Evolutionary conservation across 2,329 filamentous ascomycete genomes (phyloP).

Genomic region (Fusarium chlamydosporum): DNA sequence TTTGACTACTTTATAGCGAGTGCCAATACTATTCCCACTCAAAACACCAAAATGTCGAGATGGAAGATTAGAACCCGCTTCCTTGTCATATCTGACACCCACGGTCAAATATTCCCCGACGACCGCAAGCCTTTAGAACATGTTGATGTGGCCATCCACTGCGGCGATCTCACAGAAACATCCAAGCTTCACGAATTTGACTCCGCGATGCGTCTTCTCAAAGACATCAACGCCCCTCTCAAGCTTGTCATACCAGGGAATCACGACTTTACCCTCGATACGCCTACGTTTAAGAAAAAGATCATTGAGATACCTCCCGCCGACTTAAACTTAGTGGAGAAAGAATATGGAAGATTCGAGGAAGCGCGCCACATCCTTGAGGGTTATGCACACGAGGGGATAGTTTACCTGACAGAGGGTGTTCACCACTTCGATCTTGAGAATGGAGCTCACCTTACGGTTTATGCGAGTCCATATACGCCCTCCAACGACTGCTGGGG

Average conservation of each 20-base stretch:
- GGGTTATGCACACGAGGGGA: constrained; percentile 47
- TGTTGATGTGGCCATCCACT: constrained; percentile 63
- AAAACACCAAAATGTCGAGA: neutral
- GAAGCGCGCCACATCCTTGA: constrained; percentile 50
- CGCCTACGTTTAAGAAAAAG: constrained; percentile 53
- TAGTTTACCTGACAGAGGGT: constrained; percentile 60
- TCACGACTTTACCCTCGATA: constrained; percentile 62
- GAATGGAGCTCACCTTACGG: constrained; percentile 59
- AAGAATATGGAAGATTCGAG: constrained; percentile 57
- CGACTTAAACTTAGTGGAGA: constrained; percentile 1
- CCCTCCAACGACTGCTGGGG: constrained; percentile 58
- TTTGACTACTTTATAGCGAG: too few species aligned
- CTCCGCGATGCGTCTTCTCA: constrained; percentile 56
- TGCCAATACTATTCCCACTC: neutral
- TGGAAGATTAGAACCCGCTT: constrained; percentile 22
- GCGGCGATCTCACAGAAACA: constrained; percentile 62
- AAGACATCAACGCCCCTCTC: constrained; percentile 58
- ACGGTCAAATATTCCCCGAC: constrained; percentile 3
- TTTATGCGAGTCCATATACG: constrained; percentile 64
- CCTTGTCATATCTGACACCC: constrained; percentile 31
- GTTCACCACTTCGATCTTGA: constrained; percentile 57
- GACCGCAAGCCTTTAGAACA: neutral
- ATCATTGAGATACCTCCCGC: constrained; percentile 6
- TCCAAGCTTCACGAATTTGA: constrained; percentile 61
- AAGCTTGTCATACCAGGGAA: constrained; percentile 67